These are phyloP conservation scores for Trichoderma afroharzianum DNA, from an alignment of 2,329 filamentous ascomycete genomes.

Conservation along the genomic window DNA sequence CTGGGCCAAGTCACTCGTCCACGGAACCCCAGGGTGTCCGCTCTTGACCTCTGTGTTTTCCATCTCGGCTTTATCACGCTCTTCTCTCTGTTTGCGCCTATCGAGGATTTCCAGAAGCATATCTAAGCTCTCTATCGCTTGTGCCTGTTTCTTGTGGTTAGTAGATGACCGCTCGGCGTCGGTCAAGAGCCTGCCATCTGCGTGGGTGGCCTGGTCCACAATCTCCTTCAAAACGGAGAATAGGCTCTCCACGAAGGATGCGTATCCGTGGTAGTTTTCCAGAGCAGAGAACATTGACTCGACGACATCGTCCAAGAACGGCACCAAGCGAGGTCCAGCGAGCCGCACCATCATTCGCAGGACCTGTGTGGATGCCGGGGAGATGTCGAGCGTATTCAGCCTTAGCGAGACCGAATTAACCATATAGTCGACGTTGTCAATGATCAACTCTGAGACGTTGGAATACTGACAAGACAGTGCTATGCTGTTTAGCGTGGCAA, in stretches of 20 bases:
- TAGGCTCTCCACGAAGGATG: conserved; percentile 75
- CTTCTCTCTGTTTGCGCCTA: conserved; percentile 43
- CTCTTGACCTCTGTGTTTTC: conserved; percentile 27
- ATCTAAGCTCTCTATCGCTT: conserved; percentile 36
- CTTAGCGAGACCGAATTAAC: conserved; percentile 88
- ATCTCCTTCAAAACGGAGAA: conserved; percentile 81
- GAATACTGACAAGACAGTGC: conserved; percentile 70
- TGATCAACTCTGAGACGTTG: conserved; percentile 72
- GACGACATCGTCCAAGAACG: conserved; percentile 87
- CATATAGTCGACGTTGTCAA: conserved; percentile 94
- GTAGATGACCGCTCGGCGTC: conserved; percentile 33
- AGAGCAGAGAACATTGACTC: conserved; percentile 87
- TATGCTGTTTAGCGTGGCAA: conserved; percentile 78
- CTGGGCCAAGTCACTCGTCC: conserved; percentile 33
- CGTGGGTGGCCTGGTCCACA: conserved; percentile 73
- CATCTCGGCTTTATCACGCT: conserved; percentile 36
- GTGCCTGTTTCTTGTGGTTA: conserved; percentile 41
- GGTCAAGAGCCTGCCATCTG: conserved; percentile 46
- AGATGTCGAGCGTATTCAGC: conserved; percentile 87
- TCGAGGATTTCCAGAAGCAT: conserved; percentile 58
- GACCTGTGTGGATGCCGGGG: conserved; percentile 85
- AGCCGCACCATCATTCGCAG: conserved; percentile 91
- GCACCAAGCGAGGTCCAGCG: conserved; percentile 75
- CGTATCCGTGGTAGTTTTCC: conserved; percentile 94
- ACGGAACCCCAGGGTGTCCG: conserved; percentile 35